Percentiles rank a stretch among this genome's conserved stretches.
Conservation (phyloP, 2,329 filamentous ascomycete genomes). For the Sodiomyces alkalinus region DNA sequence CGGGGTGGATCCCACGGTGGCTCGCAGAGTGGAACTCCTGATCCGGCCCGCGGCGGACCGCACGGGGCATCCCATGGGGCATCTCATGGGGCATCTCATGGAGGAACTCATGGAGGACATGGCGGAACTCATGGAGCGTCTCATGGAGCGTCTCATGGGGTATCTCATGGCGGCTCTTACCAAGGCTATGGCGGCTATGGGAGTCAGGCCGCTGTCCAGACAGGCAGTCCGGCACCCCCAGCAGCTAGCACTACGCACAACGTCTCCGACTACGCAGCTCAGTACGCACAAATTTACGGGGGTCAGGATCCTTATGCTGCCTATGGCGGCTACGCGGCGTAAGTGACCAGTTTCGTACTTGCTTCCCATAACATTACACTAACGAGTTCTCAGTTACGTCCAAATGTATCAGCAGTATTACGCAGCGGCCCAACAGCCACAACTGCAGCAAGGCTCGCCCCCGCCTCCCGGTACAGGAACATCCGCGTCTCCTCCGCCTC, state of each 20-base stretch:
- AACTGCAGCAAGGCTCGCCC: conserved; percentile 28
- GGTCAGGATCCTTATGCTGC: conserved; percentile 71
- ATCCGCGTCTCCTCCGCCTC: conserved; percentile 38
- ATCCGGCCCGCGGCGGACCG: conserved; percentile 20
- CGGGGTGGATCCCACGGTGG: conserved; percentile 12
- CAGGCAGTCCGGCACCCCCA: conserved; percentile 15
- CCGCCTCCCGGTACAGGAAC: conserved; percentile 25
- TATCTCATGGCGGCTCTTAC: conserved; percentile 17
- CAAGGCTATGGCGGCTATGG: conserved; percentile 18
- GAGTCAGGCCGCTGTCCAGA: conserved; percentile 7
- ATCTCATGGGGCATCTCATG: conserved; percentile 22
- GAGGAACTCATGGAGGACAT: no score
- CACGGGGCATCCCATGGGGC: conserved; percentile 18
- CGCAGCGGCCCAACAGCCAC: conserved; percentile 36
- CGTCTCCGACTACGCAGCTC: conserved; percentile 52
- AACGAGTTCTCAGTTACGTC: conserved; percentile 31
- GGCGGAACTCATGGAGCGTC: no score
- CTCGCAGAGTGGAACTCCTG: conserved; percentile 21
- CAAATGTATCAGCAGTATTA: conserved; percentile 65
- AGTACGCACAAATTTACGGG: conserved; percentile 73
- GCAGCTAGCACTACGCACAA: conserved; percentile 12
- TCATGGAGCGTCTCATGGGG: no score
- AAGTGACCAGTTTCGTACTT: conserved; percentile 14
- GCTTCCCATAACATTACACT: conserved; percentile 2
- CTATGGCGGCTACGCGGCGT: conserved; percentile 78